A percentile compares a stretch with the other conserved stretches of the same genome.
phyloP scores from a whole-genome alignment of 306 rosid species.

The Cucumis sativus region Cucumber_9930_V3 NC_026657.2:17107501-17108000 shows the following conservation, averaged over 20 bases:
- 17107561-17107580: no score
- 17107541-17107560: no score
- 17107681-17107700: background rate
- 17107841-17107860: constrained; percentile 24
- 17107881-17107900: constrained; percentile 18
- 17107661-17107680: background rate
- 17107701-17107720: background rate
- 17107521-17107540: no score
- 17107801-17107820: constrained; percentile 16
- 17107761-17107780: constrained; percentile 4
- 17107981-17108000: background rate
- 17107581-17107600: no score
- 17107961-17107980: background rate
- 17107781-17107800: constrained; percentile 9
- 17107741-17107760: background rate
- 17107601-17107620: no score
- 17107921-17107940: constrained; percentile 10
- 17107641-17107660: background rate
- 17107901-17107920: constrained; percentile 22
- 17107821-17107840: constrained; percentile 11
- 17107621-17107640: background rate
- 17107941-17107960: background rate
- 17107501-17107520: no score
- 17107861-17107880: constrained; percentile 18
- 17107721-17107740: background rate